Evolutionary conservation across 345 rosid species (phyloP), one percentile per base, ranked within the genome.

Genomic region (Salix exigua): DNA sequence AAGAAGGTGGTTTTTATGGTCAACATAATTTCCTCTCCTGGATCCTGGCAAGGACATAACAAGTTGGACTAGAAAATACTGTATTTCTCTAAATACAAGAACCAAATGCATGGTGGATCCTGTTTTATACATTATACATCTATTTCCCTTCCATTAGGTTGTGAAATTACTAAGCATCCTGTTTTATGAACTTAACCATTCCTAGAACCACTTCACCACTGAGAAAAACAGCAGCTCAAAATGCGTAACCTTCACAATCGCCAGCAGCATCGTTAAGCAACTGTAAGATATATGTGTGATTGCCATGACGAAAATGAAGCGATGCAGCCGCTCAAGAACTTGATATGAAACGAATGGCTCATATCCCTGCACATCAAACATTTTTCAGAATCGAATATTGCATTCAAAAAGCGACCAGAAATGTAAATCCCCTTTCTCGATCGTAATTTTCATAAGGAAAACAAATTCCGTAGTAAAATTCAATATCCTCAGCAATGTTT

Each of bases 231-330:
- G 68, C 55, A 68, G 51, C 61, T 40, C 26, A 40, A 35, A 74
- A 66, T 11, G 60, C 23, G 42, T 30, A 83, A 96, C 99, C 98
- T 96, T 96, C 44, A 96, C 94, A 71, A 96, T 86, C 69, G 97
- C 96, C 79, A 96, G 88, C 82, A 96, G 78, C 98, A 96, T 92
- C 50, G 98, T 96, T 80, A 96, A 88, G 87, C 99, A 96, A 80
- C 99, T 93, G 86, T 93, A 96, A 70, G 92, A 87, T 60, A 96
- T 72, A 79, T 96, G 99, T 28, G 99, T 96, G 82, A 96, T 78
- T 23, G 99, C 98, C 99, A 96, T 96, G 85, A 96, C 88, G 81
- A 93, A 96, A 81, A 96, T 96, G 90, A 96, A 96, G 48, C 98
- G 97, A 78, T 96, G 98, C 89, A 96, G 79, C 79, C 92, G 98